These are phyloP conservation scores for Naganishia randhawae DNA, from an alignment of 768 basidiomycete genomes.

Conservation along the genomic window DNA sequence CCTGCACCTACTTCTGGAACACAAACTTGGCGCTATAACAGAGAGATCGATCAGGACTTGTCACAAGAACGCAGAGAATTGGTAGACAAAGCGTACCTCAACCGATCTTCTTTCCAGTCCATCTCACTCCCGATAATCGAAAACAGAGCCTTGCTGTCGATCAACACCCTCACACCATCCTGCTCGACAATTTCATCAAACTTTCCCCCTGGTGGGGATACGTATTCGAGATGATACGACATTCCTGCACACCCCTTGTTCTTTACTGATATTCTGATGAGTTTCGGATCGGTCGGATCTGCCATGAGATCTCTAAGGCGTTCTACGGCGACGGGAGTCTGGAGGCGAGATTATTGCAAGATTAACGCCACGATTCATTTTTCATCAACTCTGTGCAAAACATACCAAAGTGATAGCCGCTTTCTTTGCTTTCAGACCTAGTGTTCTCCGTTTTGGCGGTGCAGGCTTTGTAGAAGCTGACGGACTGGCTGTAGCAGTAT, in stretches of 20 bases:
- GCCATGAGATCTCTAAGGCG: conserved; percentile 69
- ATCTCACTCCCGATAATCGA: conserved; percentile 98
- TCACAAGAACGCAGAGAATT: neutral
- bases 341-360: neutral
- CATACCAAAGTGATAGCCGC: conserved; percentile 51
- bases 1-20: conserved; percentile 33
- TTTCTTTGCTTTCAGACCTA: conserved; percentile 46
- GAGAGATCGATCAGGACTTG: neutral
- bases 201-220: conserved; percentile 63
- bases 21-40: conserved; percentile 35
- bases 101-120: conserved; percentile 92
- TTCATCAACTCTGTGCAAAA: neutral
- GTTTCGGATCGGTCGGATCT: conserved; percentile 70
- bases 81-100: conserved; percentile 53
- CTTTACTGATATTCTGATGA: conserved; percentile 89
- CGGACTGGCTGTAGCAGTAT: neutral
- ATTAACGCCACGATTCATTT: neutral
- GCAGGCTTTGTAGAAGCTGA: conserved; percentile 19
- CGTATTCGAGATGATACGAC: conserved; percentile 89
- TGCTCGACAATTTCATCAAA: conserved; percentile 97
- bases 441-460: conserved; percentile 25
- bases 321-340: conserved; percentile 76
- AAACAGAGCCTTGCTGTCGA: conserved; percentile 94
- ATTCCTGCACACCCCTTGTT: conserved; percentile 96
- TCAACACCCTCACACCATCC: conserved; percentile 86